Conservation (phyloP, 2,329 filamentous ascomycete species). For the Aquanectria penicillioides region DNA sequence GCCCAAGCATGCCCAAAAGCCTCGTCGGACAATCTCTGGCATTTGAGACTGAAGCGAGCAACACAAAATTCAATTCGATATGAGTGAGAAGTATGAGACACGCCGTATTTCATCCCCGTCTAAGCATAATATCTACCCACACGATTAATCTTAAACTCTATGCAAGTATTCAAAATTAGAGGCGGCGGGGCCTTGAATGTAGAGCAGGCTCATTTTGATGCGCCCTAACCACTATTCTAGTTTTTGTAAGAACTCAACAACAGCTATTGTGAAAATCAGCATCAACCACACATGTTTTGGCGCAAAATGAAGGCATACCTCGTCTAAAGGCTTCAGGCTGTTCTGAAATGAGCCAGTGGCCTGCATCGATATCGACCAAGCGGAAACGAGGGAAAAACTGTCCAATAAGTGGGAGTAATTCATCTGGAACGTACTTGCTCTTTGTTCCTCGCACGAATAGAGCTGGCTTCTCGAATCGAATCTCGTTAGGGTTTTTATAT, state of each 20-base stretch:
- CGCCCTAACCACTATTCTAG: slow-evolving; percentile 53
- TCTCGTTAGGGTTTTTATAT: slow-evolving; percentile 75
- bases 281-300: neutral
- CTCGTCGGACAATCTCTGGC: too few relatives aligned
- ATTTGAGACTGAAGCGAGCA: neutral
- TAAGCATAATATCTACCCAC: too few relatives aligned
- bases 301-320: slow-evolving; percentile 59
- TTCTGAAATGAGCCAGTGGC: slow-evolving; percentile 93
- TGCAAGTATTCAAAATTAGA: too few relatives aligned
- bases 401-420: slow-evolving; percentile 80
- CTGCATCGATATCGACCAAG: slow-evolving; percentile 78
- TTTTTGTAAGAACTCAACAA: slow-evolving; percentile 69
- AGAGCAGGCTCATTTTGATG: too few relatives aligned
- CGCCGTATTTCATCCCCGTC: too few relatives aligned
- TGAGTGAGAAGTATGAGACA: too few relatives aligned
- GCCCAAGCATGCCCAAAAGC: too few relatives aligned
- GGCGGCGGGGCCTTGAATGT: too few relatives aligned
- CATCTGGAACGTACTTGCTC: slow-evolving; percentile 84
- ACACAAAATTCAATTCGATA: too few relatives aligned
- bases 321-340: slow-evolving; percentile 81
- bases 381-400: slow-evolving; percentile 84
- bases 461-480: slow-evolving; percentile 78
- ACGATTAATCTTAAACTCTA: too few relatives aligned
- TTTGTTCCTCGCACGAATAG: slow-evolving; percentile 82
- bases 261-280: slow-evolving; percentile 54